Percentiles rank a stretch among this genome's conserved stretches.
These are phyloP conservation scores for Priceomyces haplophilus DNA, from an alignment of 805 yeast genomes.

Conservation along the genomic window DNA sequence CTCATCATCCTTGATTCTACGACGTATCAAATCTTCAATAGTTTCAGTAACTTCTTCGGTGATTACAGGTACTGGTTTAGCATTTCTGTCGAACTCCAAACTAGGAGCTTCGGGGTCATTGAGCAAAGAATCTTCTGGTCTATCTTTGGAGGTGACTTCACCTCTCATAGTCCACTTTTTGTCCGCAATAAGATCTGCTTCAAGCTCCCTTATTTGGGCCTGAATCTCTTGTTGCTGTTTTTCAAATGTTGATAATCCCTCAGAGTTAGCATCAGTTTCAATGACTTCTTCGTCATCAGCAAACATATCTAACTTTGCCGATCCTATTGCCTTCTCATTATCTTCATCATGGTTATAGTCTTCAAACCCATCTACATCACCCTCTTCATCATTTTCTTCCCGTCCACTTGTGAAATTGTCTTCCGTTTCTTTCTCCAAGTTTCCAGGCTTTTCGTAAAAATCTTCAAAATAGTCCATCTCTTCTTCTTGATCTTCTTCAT, in stretches of 20 bases:
- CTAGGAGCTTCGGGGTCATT: conserved; percentile 55
- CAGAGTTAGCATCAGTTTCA: conserved; percentile 18
- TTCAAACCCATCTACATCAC: conserved; percentile 38
- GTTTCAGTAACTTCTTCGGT: conserved; percentile 85
- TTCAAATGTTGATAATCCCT: conserved; percentile 69
- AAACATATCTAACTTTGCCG: conserved; percentile 62
- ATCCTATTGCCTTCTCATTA: conserved; percentile 56
- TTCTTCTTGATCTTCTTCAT: conserved; percentile 49
- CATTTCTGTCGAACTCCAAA: conserved; percentile 85
- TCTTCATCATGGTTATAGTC: conserved; percentile 65
- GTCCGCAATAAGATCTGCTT: conserved; percentile 83
- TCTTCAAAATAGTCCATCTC: conserved; percentile 63
- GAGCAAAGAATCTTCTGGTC: conserved; percentile 82
- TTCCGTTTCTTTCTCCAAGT: conserved; percentile 17
- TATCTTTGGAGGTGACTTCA: conserved; percentile 75
- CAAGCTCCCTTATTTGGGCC: conserved; percentile 73
- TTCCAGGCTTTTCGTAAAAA: conserved; percentile 52
- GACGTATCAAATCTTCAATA: conserved; percentile 82
- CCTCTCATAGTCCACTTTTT: conserved; percentile 95
- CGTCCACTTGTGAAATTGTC: conserved; percentile 13
- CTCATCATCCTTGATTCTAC: conserved; percentile 69
- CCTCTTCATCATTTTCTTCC: conserved; percentile 31
- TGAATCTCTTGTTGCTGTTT: conserved; percentile 76
- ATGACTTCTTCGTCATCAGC: conserved; percentile 38
- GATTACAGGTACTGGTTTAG: conserved; percentile 94